Base-by-base conservation (phyloP, 495 filamentous ascomycete genomes). In the Diplogelasinospora grovesii region DNA sequence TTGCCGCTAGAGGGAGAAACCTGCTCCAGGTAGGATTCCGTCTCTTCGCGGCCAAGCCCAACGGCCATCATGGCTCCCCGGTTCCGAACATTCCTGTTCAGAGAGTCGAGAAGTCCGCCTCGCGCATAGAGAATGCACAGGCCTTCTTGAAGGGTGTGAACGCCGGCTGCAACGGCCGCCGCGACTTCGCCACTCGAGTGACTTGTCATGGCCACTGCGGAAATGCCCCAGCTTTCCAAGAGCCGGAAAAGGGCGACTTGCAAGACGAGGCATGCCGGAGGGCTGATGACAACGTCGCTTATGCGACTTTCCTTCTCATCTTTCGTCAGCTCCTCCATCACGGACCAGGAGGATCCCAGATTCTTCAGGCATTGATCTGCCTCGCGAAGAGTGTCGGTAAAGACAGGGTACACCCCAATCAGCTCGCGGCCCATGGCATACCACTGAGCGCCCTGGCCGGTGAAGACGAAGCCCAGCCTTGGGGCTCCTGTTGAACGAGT, bases 141-240 rank as follows among this genome's bases (percentile, higher is more conserved):
- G 10, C 64, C 66, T 1, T 63, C 61, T 13, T 51, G n/a, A 9
- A 68, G 56, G 5, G 61, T 60, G 13, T 73, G 20, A 8, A 59
- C 55, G 8, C 69, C 68, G 3, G 49, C 34, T 3, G 66, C 46
- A 42, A 66, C 70, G 1, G 57, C 59, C 1, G 61, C 61, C 4
- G 57, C 61, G 48, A 81, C 79, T 46, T 81, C 78, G 8, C 78
- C 77, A 44, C 69, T 74, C 1, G 73, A 78, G 45, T 82, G 77
- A 1, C 78, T 78, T 7, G 74, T 58, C 0, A 78, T 73, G 21
- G 64, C 61, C 23, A 40, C 38, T 0, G 75, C 73, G 8, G 28
- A 25, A 5, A 81, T 59, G 22, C 64, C 65, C 50, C 67, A 69
- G n/a, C 49, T 60, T 8, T 41, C 41, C 4, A 81, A 50, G 5